These are phyloP conservation scores for Mycena leptocephala DNA, from an alignment of 768 basidiomycete species.

Conservation along the genomic window DNA sequence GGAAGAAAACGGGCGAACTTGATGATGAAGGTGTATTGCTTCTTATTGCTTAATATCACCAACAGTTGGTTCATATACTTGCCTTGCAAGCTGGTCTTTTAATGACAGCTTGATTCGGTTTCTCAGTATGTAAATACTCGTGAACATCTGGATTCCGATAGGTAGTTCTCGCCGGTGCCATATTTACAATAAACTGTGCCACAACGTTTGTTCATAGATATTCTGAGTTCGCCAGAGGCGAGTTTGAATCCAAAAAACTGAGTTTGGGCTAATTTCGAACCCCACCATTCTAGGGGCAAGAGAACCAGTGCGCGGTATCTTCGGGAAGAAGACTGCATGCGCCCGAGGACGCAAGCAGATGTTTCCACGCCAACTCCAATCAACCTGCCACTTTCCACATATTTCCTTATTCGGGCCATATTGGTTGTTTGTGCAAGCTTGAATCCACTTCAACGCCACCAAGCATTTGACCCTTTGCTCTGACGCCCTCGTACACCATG, in stretches of 20 bases:
- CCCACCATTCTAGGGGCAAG: neutral
- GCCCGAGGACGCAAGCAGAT: too few species aligned
- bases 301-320: too few species aligned
- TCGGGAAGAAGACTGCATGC: too few species aligned
- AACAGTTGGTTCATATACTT: neutral
- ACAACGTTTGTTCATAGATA: too few species aligned
- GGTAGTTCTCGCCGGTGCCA: too few species aligned
- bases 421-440: conserved; percentile 18
- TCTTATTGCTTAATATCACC: conserved; percentile 19
- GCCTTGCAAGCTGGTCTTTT: neutral
- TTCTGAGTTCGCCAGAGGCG: too few species aligned
- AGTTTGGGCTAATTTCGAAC: conserved; percentile 27
- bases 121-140: too few species aligned
- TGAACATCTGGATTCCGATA: too few species aligned
- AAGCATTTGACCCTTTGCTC: too few species aligned
- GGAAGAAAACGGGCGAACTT: conserved; percentile 31
- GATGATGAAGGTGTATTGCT: neutral
- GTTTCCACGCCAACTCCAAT: neutral
- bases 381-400: neutral
- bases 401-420: conserved; percentile 1
- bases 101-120: neutral
- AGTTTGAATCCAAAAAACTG: conserved; percentile 70
- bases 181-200: too few species aligned
- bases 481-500: conserved; percentile 52
- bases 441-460: neutral